Base-by-base conservation (phyloP, 2,329 filamentous ascomycete species). In the Apiospora marii region DNA sequence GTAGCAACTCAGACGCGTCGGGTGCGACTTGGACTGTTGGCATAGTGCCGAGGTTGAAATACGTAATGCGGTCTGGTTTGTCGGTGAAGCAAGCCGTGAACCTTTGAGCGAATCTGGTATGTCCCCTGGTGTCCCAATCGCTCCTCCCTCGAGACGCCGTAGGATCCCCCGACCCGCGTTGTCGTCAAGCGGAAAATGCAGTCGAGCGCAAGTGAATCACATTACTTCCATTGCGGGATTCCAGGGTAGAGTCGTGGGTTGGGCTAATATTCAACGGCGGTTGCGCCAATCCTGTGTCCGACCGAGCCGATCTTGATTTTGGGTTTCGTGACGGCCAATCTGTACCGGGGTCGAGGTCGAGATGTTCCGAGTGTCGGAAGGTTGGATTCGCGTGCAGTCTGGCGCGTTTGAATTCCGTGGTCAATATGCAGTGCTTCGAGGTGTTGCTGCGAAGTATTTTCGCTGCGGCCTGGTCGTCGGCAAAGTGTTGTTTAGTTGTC, bases 1-100 rank as follows among this genome's bases (percentile, higher is more conserved):
- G 90, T n/a, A 94, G 85, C 70, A 86, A 83, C 74, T 87, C 84
- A 75, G 85, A 83, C 74, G 88, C 86, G 53, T 83, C 82, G 13
- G 87, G 84, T 53, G 84, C 84, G 72, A 91, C 87, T 75, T 90
- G 89, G 71, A 85, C 82, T 34, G 88, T 91, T 67, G 90, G 89
- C 90, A 92, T 92, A 58, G 78, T 86, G 75, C 67, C 58, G 58
- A 7, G 34, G 30, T n/a, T 41, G 34, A 34, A 41, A 41, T 41
- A 12, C 8, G 58, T n/a, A 4, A 24, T 34, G 34, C 41, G 34
- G 30, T 37, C 10, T 41, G 37, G 58, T 64, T 64, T 10, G 41
- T 10, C 34, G 58, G 13, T 34, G 41, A n/a, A 19, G 16, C 10
- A n/a, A 19, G 16, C 10, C 22, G 19, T 64, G 30, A 8, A n/a